Evolutionary conservation across 805 yeast species (phyloP).

Genomic region (Ogataea pilisensis): DNA sequence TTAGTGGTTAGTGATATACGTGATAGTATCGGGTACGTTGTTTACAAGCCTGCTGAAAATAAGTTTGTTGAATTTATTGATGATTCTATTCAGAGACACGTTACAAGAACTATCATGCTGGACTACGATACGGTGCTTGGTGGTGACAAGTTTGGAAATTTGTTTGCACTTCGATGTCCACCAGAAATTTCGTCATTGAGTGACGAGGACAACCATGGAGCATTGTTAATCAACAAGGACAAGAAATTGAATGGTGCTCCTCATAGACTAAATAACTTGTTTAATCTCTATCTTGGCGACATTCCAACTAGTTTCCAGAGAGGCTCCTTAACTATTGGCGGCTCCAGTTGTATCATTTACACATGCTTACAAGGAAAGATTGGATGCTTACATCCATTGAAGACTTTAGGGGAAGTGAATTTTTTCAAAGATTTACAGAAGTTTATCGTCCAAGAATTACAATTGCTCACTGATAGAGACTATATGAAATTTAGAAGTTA

Average conservation of each 20-base stretch:
- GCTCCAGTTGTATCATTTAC: constrained; percentile 62
- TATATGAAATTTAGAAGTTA: constrained; percentile 68
- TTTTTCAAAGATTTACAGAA: constrained; percentile 55
- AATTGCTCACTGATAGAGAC: constrained; percentile 58
- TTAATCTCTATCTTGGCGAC: constrained; percentile 66
- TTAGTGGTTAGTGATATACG: constrained; percentile 69
- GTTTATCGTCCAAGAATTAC: constrained; percentile 34
- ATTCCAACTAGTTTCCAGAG: constrained; percentile 58
- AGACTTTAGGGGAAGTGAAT: constrained; percentile 55
- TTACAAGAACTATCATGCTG: constrained; percentile 54
- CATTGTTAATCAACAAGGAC: constrained; percentile 33
- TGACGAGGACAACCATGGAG: constrained; percentile 47
- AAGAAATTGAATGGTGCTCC: constrained; percentile 46
- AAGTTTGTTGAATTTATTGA: constrained; percentile 62
- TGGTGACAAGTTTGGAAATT: constrained; percentile 85
- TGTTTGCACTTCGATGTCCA: constrained; percentile 63
- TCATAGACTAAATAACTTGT: constrained; percentile 45
- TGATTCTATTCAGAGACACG: constrained; percentile 64
- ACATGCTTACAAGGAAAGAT: constrained; percentile 79
- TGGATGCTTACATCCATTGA: constrained; percentile 68
- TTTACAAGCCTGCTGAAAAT: constrained; percentile 44
- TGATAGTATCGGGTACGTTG: constrained; percentile 57
- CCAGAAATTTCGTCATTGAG: constrained; percentile 42
- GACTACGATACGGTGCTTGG: constrained; percentile 76
- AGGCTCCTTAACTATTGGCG: constrained; percentile 55